These are phyloP conservation scores for Auricularia heimuer DNA, from an alignment of 768 basidiomycete species.

Conservation along the genomic window DNA sequence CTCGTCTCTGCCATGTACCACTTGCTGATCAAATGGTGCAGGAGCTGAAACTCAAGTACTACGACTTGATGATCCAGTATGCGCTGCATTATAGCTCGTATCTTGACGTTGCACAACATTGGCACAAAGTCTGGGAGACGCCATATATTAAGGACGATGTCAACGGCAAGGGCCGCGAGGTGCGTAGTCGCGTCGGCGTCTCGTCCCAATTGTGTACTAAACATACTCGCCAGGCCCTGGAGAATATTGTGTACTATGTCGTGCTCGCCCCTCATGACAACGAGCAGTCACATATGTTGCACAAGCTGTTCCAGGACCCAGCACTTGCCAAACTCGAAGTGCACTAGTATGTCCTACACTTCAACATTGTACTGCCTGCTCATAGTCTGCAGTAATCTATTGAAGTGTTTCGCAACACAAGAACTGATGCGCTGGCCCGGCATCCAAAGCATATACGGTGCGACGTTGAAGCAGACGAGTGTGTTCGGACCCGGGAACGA, in stretches of 20 bases:
- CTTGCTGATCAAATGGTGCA: slow-evolving; percentile 23
- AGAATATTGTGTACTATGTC: slow-evolving; percentile 91
- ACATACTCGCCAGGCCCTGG: slow-evolving; percentile 54
- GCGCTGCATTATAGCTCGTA: slow-evolving; percentile 78
- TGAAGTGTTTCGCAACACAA: slow-evolving; percentile 87
- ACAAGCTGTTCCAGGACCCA: slow-evolving; percentile 73
- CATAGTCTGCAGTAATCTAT: slow-evolving; percentile 57
- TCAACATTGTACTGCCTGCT: slow-evolving; percentile 5
- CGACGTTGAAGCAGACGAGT: slow-evolving; percentile 65
- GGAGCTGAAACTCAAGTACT: slow-evolving; percentile 94
- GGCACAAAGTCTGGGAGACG: slow-evolving; percentile 96
- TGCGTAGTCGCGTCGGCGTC: slow-evolving; percentile 24
- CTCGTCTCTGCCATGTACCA: neutral
- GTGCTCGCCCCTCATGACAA: slow-evolving; percentile 91
- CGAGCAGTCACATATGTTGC: slow-evolving; percentile 94
- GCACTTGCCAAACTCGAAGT: slow-evolving; percentile 71
- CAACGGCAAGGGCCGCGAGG: slow-evolving; percentile 55
- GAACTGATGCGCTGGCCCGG: slow-evolving; percentile 98
- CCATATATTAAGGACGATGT: slow-evolving; percentile 81
- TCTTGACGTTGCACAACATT: slow-evolving; percentile 90
- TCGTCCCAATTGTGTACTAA: neutral
- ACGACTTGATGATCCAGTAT: slow-evolving; percentile 93
- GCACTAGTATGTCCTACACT: slow-evolving; percentile 53
- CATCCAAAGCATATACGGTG: slow-evolving; percentile 80
- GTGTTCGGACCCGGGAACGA: slow-evolving; percentile 57